phyloP scores from a whole-genome alignment of 2,329 filamentous ascomycete species.

The Trichophyton rubrum region DNA sequence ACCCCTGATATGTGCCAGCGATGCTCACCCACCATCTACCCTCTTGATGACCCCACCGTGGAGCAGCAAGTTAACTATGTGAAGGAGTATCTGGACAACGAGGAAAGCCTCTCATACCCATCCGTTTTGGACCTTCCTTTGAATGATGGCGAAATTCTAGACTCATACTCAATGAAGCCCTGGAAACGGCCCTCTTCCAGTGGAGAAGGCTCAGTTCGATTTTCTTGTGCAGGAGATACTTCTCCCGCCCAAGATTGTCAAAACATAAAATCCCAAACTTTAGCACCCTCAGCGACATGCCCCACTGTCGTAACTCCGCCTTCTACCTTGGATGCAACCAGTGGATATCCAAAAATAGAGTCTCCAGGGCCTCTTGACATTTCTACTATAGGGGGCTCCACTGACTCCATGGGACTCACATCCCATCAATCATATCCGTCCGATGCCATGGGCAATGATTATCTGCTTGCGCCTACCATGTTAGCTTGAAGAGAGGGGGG shows the following conservation, averaged over 20 bases:
- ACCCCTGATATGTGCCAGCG: neutral
- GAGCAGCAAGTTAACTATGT: neutral
- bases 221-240: neutral
- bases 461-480: neutral
- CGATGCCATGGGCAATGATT: neutral
- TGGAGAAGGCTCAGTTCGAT: neutral
- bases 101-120: neutral
- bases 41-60: neutral
- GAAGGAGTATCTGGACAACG: neutral
- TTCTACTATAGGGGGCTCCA: neutral
- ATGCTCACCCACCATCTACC: conserved; percentile 3
- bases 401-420: neutral
- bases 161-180: neutral
- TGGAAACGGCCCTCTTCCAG: conserved; percentile 1
- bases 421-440: neutral
- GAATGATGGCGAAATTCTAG: neutral
- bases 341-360: neutral
- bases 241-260: neutral
- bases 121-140: neutral
- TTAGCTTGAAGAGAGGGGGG: neutral
- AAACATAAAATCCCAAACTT: neutral
- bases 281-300: neutral
- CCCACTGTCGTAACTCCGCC: neutral
- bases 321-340: neutral
- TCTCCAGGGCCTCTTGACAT: neutral